phyloP scores from a whole-genome alignment of 2,329 filamentous ascomycete species.

The Trichoderma atroviride region DNA sequence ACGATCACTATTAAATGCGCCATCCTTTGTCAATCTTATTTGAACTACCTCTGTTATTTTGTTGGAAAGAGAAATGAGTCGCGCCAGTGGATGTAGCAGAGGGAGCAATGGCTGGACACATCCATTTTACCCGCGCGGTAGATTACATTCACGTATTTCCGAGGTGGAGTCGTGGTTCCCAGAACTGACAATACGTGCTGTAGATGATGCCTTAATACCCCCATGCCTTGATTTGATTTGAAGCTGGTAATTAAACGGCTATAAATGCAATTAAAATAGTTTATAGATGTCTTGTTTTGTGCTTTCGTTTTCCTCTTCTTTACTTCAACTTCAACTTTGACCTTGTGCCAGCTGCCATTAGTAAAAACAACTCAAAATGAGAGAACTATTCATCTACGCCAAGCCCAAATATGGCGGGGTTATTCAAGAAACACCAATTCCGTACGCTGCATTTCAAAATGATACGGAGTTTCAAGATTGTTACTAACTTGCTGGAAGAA shows the following conservation, averaged over 20 bases:
- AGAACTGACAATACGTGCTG: background rate
- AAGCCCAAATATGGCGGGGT: slow-evolving; percentile 1
- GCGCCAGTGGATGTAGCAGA: background rate
- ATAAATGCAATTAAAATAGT: background rate
- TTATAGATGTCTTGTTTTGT: background rate
- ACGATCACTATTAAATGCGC: background rate
- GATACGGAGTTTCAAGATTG: background rate
- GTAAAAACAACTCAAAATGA: background rate
- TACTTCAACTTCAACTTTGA: background rate
- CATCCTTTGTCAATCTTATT: background rate
- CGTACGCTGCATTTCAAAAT: background rate
- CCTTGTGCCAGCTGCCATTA: background rate
- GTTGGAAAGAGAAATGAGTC: background rate
- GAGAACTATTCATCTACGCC: slow-evolving; percentile 8
- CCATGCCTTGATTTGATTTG: background rate
- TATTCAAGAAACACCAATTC: slow-evolving; percentile 7
- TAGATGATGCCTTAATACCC: no score
- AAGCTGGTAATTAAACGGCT: background rate
- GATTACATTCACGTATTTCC: background rate
- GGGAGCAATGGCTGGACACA: background rate
- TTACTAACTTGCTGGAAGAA: background rate
- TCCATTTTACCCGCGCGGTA: background rate
- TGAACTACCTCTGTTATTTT: background rate
- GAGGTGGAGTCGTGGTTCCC: no score
- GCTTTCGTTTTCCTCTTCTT: no score